Conservation (phyloP, 371 early-diverging fungal genomes). For the Mucor sp. region DNA sequence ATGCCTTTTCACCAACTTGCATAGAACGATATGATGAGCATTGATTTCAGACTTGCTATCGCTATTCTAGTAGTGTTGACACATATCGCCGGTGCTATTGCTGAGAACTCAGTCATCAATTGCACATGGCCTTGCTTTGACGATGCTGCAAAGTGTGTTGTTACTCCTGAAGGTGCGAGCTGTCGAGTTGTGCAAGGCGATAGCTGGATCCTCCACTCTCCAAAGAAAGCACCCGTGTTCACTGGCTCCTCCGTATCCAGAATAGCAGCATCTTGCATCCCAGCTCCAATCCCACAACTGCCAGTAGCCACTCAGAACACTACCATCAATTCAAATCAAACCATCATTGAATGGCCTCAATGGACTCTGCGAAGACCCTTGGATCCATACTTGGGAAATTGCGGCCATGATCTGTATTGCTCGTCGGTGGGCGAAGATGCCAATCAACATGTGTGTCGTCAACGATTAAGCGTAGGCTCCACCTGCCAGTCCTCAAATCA, state of each 20-base stretch:
- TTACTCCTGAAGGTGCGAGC: not conserved
- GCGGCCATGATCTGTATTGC: slow-evolving; percentile 14
- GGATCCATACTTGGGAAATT: slow-evolving; percentile 17
- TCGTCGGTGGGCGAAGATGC: not conserved
- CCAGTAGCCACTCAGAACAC: not conserved
- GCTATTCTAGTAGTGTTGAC: not conserved
- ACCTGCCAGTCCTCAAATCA: slow-evolving; percentile 15
- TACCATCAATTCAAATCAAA: not conserved
- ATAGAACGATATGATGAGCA: not conserved
- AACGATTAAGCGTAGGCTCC: not conserved
- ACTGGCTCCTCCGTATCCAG: slow-evolving; percentile 8
- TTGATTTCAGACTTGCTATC: not conserved
- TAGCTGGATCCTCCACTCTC: slow-evolving; percentile 4
- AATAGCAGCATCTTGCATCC: not conserved
- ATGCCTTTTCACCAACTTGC: not conserved
- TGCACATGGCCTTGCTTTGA: slow-evolving; percentile 21
- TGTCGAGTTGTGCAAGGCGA: not conserved
- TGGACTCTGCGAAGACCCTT: not conserved
- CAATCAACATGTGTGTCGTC: slow-evolving; percentile 5
- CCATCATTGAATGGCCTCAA: slow-evolving; percentile 14
- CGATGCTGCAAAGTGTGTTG: not conserved
- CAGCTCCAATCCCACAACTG: slow-evolving; percentile 11
- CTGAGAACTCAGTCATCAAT: slow-evolving; percentile 3
- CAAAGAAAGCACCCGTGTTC: slow-evolving; percentile 8
- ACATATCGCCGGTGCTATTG: not conserved